Evolutionary conservation across 805 yeast genomes (phyloP).

Genomic region (Wickerhamiella kazuoi): DNA sequence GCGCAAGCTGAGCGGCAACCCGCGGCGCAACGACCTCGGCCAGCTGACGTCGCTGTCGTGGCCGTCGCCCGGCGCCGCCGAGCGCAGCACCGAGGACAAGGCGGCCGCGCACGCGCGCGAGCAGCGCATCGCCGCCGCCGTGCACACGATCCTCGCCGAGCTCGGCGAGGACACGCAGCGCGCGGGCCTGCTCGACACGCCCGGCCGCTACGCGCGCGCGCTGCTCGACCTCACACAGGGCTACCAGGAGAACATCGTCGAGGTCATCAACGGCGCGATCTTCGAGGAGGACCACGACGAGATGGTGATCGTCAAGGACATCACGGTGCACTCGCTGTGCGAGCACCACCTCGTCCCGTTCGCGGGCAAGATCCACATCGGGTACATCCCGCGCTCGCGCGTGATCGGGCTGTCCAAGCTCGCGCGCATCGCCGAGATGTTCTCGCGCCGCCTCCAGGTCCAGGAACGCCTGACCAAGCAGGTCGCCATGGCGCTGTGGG

Average conservation of each 20-base stretch:
- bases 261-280: constrained; percentile 84
- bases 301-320: constrained; percentile 94
- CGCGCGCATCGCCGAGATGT: constrained; percentile 95
- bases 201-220: constrained; percentile 91
- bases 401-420: constrained; percentile 85
- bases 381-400: constrained; percentile 88
- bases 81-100: constrained; percentile 48
- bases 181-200: constrained; percentile 86
- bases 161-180: constrained; percentile 81
- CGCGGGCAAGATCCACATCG: constrained; percentile 92
- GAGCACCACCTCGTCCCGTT: constrained; percentile 98
- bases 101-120: constrained; percentile 54
- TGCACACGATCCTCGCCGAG: constrained; percentile 50
- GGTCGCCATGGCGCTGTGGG: constrained; percentile 88
- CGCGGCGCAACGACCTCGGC: constrained; percentile 4
- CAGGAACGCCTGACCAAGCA: constrained; percentile 95
- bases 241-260: constrained; percentile 82
- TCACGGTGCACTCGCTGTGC: constrained; percentile 79
- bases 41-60: constrained; percentile 85
- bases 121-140: constrained; percentile 67
- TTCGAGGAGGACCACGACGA: constrained; percentile 98
- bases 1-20: constrained; percentile 15
- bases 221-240: constrained; percentile 93
- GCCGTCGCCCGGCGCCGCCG: constrained; percentile 79
- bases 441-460: constrained; percentile 88